Percentiles rank a stretch among this genome's conserved stretches.
Conservation (phyloP, 208 protist species). For the Giardia duodenalis region DNA sequence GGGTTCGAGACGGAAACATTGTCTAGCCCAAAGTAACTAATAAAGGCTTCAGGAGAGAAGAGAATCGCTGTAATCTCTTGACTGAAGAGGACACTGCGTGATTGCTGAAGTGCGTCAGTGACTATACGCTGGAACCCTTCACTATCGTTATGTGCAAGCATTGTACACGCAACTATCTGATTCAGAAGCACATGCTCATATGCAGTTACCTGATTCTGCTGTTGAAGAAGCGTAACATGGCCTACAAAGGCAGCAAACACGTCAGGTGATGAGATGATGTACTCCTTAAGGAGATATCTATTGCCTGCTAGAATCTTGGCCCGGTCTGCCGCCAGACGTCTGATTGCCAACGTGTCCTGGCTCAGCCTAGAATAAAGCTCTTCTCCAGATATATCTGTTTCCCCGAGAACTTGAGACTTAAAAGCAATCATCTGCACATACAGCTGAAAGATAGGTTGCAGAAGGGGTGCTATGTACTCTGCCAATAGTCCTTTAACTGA, state of each 20-base stretch:
- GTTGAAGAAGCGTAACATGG: neutral
- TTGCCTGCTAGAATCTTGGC: neutral
- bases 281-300: neutral
- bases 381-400: neutral
- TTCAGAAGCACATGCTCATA: neutral
- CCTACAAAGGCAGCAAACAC: neutral
- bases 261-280: neutral
- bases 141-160: neutral
- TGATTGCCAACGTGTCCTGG: neutral
- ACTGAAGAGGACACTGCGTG: neutral
- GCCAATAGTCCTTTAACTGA: neutral
- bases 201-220: neutral
- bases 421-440: neutral
- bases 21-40: neutral
- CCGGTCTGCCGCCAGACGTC: neutral
- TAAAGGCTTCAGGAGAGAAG: neutral
- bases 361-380: neutral
- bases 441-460: neutral
- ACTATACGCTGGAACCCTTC: neutral
- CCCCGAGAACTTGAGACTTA: neutral
- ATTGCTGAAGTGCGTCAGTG: neutral
- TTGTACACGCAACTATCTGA: neutral
- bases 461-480: neutral
- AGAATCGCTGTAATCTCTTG: neutral
- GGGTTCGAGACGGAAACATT: neutral